phyloP scores from a whole-genome alignment of 768 basidiomycete species.

The Fibroporia radiculosa region DNA sequence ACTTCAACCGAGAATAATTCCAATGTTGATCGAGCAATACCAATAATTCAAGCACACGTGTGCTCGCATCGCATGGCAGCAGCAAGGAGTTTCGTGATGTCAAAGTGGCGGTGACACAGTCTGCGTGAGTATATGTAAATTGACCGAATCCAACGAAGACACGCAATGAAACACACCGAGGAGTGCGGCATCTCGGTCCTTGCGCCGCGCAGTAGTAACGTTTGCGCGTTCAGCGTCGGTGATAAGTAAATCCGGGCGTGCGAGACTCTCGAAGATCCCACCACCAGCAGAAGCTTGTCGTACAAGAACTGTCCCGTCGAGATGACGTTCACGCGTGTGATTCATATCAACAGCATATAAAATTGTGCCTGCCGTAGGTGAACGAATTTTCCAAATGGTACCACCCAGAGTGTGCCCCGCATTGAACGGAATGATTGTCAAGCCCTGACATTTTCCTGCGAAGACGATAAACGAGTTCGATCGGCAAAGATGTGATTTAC shows the following conservation, averaged over 20 bases:
- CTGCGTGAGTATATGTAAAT: conserved; percentile 29
- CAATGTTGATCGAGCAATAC: conserved; percentile 96
- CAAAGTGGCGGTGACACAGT: conserved; percentile 84
- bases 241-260: conserved; percentile 87
- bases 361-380: conserved; percentile 91
- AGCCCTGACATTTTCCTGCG: conserved; percentile 77
- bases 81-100: conserved; percentile 75
- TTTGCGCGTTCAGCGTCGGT: conserved; percentile 84
- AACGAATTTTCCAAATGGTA: conserved; percentile 98
- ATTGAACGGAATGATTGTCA: conserved; percentile 92
- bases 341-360: conserved; percentile 94
- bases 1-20: conserved; percentile 78
- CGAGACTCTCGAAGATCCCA: conserved; percentile 77
- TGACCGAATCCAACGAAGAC: conserved; percentile 5
- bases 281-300: conserved; percentile 66
- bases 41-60: conserved; percentile 91
- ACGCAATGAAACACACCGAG: conserved; percentile 45
- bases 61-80: conserved; percentile 88
- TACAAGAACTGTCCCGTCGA: conserved; percentile 88
- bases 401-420: conserved; percentile 95
- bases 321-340: conserved; percentile 91
- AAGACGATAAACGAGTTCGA: neutral
- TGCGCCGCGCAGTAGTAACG: conserved; percentile 78
- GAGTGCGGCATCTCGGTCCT: conserved; percentile 84
- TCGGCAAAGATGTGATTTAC: conserved; percentile 11